Evolutionary conservation across 2,329 filamentous ascomycete species (phyloP).

Genomic region (Ceratocystis huliohia): DNA sequence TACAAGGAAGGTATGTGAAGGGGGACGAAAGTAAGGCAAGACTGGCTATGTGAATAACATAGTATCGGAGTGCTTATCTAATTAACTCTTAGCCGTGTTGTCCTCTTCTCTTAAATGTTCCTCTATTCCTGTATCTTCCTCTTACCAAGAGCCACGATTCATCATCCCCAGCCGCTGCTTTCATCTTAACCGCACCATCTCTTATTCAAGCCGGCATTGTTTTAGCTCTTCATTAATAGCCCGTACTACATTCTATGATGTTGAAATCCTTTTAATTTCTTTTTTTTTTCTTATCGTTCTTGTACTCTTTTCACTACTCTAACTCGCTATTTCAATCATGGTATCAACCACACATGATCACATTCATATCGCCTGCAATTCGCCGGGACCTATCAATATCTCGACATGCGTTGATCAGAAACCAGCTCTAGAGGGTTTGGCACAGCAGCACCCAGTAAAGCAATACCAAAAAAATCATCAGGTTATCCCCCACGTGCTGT

Average conservation of each 20-base stretch:
- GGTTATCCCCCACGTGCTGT: too few relatives aligned
- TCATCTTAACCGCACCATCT: neutral
- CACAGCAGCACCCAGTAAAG: neutral
- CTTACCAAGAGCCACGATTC: neutral
- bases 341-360: neutral
- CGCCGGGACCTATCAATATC: neutral
- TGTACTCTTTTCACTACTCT: neutral
- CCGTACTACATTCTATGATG: neutral
- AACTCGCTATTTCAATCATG: neutral
- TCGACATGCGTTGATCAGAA: neutral
- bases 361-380: neutral
- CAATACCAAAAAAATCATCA: too few relatives aligned
- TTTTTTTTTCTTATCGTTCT: neutral
- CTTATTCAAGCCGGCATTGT: conserved; percentile 1
- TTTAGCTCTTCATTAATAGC: conserved; percentile 6
- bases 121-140: neutral
- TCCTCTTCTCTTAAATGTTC: neutral
- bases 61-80: neutral
- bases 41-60: conserved; percentile 9
- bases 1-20: neutral
- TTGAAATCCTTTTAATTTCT: neutral
- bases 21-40: conserved; percentile 9
- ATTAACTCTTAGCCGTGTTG: neutral
- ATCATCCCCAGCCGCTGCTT: neutral
- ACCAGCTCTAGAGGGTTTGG: neutral